Evolutionary conservation across 2,329 filamentous ascomycete species (phyloP).

Genomic region (Iodosphaeria phyllophila): DNA sequence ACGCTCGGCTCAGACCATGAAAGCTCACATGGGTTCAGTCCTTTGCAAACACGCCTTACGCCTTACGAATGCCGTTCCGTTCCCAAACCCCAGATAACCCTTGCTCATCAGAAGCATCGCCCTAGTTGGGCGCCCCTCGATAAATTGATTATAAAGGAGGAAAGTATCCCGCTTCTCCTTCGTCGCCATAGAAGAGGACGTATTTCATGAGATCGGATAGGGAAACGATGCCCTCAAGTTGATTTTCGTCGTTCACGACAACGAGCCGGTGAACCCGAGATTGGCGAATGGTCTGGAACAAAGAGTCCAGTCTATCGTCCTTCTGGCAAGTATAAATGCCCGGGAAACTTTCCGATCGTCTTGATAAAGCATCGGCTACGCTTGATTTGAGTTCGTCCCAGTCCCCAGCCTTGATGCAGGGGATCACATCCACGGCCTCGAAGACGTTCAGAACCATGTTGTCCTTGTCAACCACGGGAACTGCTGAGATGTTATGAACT

Average conservation of each 20-base stretch:
- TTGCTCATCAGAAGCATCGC: no score
- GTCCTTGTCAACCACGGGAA: constrained; percentile 75
- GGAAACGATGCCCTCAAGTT: constrained; percentile 75
- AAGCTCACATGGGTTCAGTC: no score
- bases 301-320: constrained; percentile 80
- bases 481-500: constrained; percentile 79
- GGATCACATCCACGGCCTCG: constrained; percentile 92
- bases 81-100: constrained; percentile 2
- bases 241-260: constrained; percentile 77
- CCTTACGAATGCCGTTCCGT: constrained; percentile 13
- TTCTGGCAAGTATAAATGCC: constrained; percentile 93
- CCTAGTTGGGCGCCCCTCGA: no score
- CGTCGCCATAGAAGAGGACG: constrained; percentile 65
- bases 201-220: constrained; percentile 95
- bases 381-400: constrained; percentile 80
- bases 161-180: constrained; percentile 28
- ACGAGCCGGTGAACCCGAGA: constrained; percentile 86
- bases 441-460: constrained; percentile 80
- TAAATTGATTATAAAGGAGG: no score
- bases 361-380: constrained; percentile 77
- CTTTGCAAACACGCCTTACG: constrained; percentile 12
- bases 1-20: no score
- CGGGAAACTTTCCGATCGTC: constrained; percentile 75
- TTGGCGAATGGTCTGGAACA: constrained; percentile 92
- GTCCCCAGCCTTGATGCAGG: constrained; percentile 78